Evolutionary conservation across 2,329 filamentous ascomycete species (phyloP).

Genomic region (Raffaelea arxii): DNA sequence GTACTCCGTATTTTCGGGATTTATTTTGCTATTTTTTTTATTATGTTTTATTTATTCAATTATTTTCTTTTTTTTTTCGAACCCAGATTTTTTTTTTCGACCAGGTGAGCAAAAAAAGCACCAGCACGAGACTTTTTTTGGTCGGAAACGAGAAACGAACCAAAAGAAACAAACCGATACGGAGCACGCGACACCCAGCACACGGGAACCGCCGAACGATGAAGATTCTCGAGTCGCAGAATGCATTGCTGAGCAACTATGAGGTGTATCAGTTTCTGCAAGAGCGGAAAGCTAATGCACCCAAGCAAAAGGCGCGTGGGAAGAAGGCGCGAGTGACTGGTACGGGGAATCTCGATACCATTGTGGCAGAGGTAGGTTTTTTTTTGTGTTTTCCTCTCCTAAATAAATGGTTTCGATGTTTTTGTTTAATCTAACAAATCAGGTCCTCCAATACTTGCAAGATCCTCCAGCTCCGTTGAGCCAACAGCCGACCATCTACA

Average conservation of each 20-base stretch:
- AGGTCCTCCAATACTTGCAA: constrained; percentile 24
- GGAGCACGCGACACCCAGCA: constrained; percentile 8
- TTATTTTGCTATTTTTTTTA: too few species aligned
- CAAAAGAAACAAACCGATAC: not conserved
- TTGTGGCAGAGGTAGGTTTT: constrained; percentile 52
- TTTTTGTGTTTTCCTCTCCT: not conserved
- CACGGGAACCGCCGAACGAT: too few species aligned
- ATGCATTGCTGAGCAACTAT: constrained; percentile 60
- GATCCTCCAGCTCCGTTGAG: constrained; percentile 46
- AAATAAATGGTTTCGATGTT: too few species aligned
- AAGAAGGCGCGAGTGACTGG: too few species aligned
- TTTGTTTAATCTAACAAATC: too few species aligned
- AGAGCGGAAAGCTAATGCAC: constrained; percentile 32
- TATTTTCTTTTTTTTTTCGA: too few species aligned
- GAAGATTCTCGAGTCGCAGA: constrained; percentile 65
- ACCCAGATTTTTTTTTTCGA: constrained; percentile 6
- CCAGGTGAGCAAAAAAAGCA: not conserved
- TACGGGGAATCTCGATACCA: constrained; percentile 45
- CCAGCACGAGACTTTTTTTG: not conserved
- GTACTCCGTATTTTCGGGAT: too few species aligned
- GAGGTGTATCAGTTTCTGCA: constrained; percentile 60
- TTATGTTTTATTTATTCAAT: too few species aligned
- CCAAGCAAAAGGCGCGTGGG: constrained; percentile 41
- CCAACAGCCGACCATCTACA: constrained; percentile 44
- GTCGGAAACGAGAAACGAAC: not conserved